Percentiles rank a stretch among this genome's conserved stretches.
Conservation (phyloP, 345 rosid species). For the Cochlearia excelsa region DNA sequence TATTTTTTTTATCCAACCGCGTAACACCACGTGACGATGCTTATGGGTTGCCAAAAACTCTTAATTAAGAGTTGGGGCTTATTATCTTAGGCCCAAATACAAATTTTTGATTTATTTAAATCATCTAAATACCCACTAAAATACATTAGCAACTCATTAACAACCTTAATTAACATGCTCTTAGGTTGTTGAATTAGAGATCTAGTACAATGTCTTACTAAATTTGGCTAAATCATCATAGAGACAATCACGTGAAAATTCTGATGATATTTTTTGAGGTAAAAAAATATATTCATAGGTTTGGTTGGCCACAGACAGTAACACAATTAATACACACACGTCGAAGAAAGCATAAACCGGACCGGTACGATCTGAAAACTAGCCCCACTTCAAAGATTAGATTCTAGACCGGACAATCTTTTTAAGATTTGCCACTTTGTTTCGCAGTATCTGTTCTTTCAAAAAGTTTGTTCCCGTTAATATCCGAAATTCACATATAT, state of each 20-base stretch:
- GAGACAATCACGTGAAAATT: conserved; percentile 32
- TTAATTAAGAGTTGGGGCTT: too few relatives aligned
- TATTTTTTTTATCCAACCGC: too few relatives aligned
- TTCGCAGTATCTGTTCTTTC: conserved; percentile 27
- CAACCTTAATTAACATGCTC: too few relatives aligned
- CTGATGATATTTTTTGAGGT: conserved; percentile 16
- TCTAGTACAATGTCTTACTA: conserved; percentile 27
- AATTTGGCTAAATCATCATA: conserved; percentile 12
- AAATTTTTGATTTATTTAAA: too few relatives aligned
- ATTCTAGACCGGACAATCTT: conserved; percentile 39
- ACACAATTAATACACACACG: conserved; percentile 12
- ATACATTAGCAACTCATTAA: too few relatives aligned
- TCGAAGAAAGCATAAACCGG: conserved; percentile 23
- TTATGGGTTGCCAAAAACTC: too few relatives aligned
- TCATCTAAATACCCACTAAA: too few relatives aligned
- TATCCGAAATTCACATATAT: neutral
- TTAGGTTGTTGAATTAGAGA: conserved; percentile 30
- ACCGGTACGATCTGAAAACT: conserved; percentile 12
- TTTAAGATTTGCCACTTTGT: conserved; percentile 14
- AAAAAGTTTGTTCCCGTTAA: conserved; percentile 16
- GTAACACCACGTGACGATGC: too few relatives aligned
- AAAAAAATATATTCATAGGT: neutral
- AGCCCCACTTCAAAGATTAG: conserved; percentile 29
- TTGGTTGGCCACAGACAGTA: conserved; percentile 25
- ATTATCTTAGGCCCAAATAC: too few relatives aligned